Conservation (phyloP, 2,329 filamentous ascomycete species). For the Pseudogymnoascus sp. region DNA sequence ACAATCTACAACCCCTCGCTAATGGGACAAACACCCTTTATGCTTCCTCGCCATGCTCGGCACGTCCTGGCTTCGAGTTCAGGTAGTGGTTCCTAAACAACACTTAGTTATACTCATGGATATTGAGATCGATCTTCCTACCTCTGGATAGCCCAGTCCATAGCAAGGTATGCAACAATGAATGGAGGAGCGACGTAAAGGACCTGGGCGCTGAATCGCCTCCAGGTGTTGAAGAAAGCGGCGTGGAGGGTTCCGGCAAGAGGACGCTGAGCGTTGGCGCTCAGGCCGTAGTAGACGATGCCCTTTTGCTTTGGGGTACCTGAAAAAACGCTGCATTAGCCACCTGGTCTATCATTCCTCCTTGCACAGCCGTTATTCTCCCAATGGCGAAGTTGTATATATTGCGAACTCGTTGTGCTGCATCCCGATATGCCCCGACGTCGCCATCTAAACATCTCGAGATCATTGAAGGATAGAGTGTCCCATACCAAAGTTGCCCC, state of each 20-base stretch:
- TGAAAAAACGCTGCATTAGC: conserved; percentile 27
- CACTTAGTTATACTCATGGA: not conserved
- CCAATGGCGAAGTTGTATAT: not conserved
- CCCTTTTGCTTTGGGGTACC: conserved; percentile 54
- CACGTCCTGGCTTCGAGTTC: conserved; percentile 68
- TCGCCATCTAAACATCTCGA: not conserved
- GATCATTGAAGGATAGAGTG: not conserved
- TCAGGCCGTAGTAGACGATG: conserved; percentile 63
- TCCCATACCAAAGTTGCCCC: conserved; percentile 28
- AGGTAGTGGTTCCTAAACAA: conserved; percentile 63
- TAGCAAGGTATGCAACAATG: conserved; percentile 66
- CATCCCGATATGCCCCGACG: conserved; percentile 2
- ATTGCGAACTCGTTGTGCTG: not conserved
- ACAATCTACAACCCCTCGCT: not conserved
- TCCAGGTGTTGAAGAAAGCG: conserved; percentile 92
- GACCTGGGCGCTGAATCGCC: conserved; percentile 76
- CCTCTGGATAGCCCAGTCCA: conserved; percentile 90
- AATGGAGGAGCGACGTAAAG: conserved; percentile 82
- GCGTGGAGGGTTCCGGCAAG: conserved; percentile 68
- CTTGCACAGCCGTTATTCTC: not conserved
- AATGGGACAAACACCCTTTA: not conserved
- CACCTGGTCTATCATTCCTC: conserved; percentile 11
- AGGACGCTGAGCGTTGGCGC: conserved; percentile 81
- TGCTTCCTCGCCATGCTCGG: conserved; percentile 39
- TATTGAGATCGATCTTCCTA: conserved; percentile 33